These are phyloP conservation scores for Achaetomiella virescens DNA, from an alignment of 495 filamentous ascomycete species.

Conservation along the genomic window DNA sequence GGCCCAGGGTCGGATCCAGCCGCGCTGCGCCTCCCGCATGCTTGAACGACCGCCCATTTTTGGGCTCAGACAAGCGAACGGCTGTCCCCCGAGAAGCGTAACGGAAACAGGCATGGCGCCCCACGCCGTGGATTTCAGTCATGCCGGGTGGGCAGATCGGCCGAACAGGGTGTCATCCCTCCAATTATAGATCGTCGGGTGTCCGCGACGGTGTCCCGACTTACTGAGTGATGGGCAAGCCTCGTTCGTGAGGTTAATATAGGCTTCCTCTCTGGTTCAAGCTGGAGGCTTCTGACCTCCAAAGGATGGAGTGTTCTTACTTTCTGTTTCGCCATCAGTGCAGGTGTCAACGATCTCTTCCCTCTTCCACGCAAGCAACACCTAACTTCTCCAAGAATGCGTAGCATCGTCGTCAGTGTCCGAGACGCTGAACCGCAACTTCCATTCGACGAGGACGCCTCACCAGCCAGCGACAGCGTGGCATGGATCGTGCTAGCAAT, in stretches of 20 bases:
- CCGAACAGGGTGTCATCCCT: background rate
- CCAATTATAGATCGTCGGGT: background rate
- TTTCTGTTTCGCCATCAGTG: no score
- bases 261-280: background rate
- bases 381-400: background rate
- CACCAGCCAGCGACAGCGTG: background rate
- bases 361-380: background rate
- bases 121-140: no score
- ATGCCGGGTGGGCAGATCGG: no score
- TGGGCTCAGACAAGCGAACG: no score
- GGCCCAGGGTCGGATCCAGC: no score
- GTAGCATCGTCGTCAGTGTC: background rate
- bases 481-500: constrained; percentile 31
- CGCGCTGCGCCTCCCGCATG: no score
- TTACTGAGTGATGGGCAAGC: no score
- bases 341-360: background rate
- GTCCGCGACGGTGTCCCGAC: background rate
- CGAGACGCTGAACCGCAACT: background rate
- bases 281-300: background rate
- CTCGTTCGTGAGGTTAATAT: background rate
- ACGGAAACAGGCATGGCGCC: no score
- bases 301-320: background rate
- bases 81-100: no score
- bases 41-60: no score
- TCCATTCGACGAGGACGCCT: background rate